Evolutionary conservation across 2,329 filamentous ascomycete genomes (phyloP).

Genomic region (Allantophomopsis cytisporea): DNA sequence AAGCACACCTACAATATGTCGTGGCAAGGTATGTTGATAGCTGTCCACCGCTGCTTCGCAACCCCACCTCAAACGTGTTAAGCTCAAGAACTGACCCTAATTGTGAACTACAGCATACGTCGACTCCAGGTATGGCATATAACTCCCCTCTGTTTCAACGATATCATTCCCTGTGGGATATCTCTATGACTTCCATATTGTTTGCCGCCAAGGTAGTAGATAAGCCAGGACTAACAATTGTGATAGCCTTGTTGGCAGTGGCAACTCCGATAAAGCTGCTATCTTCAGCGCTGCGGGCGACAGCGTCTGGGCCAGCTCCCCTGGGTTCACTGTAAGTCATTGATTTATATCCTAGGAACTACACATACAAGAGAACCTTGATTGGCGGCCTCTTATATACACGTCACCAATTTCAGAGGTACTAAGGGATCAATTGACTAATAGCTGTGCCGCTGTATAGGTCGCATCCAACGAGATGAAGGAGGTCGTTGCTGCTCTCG

Average conservation of each 20-base stretch:
- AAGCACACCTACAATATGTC: constrained; percentile 38
- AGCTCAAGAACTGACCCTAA: neutral
- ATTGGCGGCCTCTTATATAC: neutral
- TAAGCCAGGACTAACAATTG: neutral
- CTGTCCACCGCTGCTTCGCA: constrained; percentile 4
- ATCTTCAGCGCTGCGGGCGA: constrained; percentile 74
- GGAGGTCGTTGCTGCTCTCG: constrained; percentile 37
- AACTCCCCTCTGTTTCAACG: constrained; percentile 1
- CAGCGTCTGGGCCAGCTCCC: constrained; percentile 62
- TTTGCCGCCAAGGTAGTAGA: neutral
- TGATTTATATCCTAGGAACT: neutral
- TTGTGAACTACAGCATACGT: constrained; percentile 34
- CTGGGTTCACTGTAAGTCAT: constrained; percentile 39
- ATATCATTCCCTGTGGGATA: neutral
- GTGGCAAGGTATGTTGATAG: constrained; percentile 51
- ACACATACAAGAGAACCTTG: no score
- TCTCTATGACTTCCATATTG: neutral
- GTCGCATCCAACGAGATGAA: constrained; percentile 46
- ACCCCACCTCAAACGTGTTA: constrained; percentile 12
- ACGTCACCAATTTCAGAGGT: neutral
- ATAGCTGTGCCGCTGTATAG: constrained; percentile 18
- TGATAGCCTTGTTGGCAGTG: constrained; percentile 62
- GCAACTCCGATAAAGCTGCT: constrained; percentile 71
- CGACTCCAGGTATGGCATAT: constrained; percentile 38
- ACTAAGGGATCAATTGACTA: neutral